Evolutionary conservation across 306 rosid species (phyloP).

Genomic region (Benincasa hispida): DNA sequence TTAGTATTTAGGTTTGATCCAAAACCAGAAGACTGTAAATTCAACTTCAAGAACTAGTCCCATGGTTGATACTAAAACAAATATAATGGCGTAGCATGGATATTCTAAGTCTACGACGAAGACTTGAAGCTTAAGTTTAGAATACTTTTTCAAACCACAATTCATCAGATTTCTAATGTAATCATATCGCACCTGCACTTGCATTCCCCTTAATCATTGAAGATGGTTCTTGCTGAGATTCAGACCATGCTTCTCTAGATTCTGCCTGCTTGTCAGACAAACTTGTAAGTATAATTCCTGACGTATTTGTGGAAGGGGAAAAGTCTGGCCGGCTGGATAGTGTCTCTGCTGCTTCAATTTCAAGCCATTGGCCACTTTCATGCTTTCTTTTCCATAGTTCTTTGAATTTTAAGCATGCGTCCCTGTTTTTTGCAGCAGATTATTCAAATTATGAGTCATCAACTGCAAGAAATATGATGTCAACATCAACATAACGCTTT

Average conservation of each 20-base stretch:
- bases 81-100: neutral
- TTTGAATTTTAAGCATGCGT: slow-evolving; percentile 62
- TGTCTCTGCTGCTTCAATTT: slow-evolving; percentile 78
- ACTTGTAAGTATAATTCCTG: slow-evolving; percentile 58
- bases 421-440: slow-evolving; percentile 35
- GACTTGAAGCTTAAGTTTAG: neutral
- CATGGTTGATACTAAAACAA: neutral
- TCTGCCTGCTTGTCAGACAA: slow-evolving; percentile 30
- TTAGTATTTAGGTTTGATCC: neutral
- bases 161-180: neutral
- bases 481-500: neutral
- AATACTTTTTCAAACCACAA: neutral
- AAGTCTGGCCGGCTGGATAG: slow-evolving; percentile 49
- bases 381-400: slow-evolving; percentile 93
- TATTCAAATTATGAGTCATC: slow-evolving; percentile 1
- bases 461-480: slow-evolving; percentile 14
- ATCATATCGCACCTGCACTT: slow-evolving; percentile 32
- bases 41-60: neutral
- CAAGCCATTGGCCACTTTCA: slow-evolving; percentile 96
- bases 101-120: neutral
- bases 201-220: slow-evolving; percentile 41
- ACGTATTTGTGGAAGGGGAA: slow-evolving; percentile 39
- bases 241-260: slow-evolving; percentile 11
- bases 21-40: neutral
- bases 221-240: slow-evolving; percentile 27